Conservation (phyloP, 2,329 filamentous ascomycete genomes). For the Thelonectria discophora region DNA sequence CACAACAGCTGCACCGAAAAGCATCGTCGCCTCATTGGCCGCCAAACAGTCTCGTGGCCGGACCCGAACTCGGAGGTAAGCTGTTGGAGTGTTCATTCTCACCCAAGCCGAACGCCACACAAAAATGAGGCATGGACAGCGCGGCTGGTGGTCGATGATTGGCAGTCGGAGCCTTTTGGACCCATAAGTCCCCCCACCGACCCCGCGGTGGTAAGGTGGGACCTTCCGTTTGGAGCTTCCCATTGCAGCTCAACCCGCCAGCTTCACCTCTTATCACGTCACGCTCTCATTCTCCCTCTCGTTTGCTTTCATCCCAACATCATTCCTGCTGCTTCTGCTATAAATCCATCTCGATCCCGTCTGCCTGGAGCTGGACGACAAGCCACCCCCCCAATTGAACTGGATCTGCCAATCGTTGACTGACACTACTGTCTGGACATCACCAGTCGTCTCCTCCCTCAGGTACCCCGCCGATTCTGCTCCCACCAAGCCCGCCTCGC, state of each 20-base stretch:
- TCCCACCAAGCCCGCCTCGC: constrained; percentile 50
- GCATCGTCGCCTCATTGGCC: constrained; percentile 7
- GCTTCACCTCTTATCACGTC: constrained; percentile 21
- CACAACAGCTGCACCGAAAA: constrained; percentile 25
- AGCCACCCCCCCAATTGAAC: constrained; percentile 21
- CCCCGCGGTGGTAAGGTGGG: constrained; percentile 23
- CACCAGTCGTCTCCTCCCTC: constrained; percentile 37
- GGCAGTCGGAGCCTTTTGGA: background rate
- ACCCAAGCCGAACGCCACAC: background rate
- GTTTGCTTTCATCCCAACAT: background rate
- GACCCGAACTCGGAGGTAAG: constrained; percentile 42
- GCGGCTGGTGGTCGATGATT: background rate
- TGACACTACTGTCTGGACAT: constrained; percentile 15
- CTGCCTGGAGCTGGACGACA: constrained; percentile 31
- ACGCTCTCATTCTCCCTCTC: constrained; percentile 21
- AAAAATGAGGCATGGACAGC: background rate
- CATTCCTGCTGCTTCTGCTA: background rate
- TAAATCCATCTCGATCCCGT: constrained; percentile 5
- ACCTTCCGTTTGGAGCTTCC: constrained; percentile 18
- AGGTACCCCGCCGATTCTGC: constrained; percentile 45
- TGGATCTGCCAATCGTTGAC: constrained; percentile 7
- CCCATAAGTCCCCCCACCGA: constrained; percentile 2
- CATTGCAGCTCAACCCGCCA: constrained; percentile 4
- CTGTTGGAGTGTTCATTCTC: constrained; percentile 19
- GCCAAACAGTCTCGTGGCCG: constrained; percentile 1